These are phyloP conservation scores for Graphiopsis chlorocephala DNA, from an alignment of 2,329 filamentous ascomycete genomes.

Conservation along the genomic window DNA sequence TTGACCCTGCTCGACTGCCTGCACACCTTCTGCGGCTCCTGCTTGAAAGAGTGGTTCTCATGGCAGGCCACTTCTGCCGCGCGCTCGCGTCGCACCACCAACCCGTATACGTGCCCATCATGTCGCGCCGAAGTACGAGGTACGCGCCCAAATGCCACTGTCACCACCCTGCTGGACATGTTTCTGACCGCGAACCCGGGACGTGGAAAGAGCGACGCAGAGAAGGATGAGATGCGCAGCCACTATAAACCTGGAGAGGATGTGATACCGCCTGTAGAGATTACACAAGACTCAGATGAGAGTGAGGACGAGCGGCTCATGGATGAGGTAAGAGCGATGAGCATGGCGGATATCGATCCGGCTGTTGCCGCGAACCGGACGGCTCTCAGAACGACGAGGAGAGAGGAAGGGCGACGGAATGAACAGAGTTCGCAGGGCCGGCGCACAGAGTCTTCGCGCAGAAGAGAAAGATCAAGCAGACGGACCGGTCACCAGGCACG, in stretches of 20 bases:
- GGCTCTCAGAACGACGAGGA: conserved; percentile 16
- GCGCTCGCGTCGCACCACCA: conserved; percentile 43
- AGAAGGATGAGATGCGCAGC: conserved; percentile 71
- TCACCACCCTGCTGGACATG: conserved; percentile 87
- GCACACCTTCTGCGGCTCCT: conserved; percentile 86
- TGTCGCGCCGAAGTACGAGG: conserved; percentile 84
- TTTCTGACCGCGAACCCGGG: conserved; percentile 76
- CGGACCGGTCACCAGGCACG: conserved; percentile 20
- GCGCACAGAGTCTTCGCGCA: conserved; percentile 3
- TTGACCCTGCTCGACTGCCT: conserved; percentile 40
- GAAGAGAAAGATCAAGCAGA: conserved; percentile 19
- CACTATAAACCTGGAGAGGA: conserved; percentile 80
- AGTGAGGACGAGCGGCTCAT: conserved; percentile 66
- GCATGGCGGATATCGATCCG: conserved; percentile 62
- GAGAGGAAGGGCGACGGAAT: conserved; percentile 14
- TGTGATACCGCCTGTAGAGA: conserved; percentile 64
- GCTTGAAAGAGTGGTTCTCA: conserved; percentile 92
- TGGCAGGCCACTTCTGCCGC: conserved; percentile 67
- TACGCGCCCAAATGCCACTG: conserved; percentile 85
- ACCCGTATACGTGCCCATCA: conserved; percentile 82
- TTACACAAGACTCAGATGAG: conserved; percentile 52
- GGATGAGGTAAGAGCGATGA: conserved; percentile 69
- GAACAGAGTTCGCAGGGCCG: conserved; percentile 8
- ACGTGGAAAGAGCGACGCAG: conserved; percentile 64
- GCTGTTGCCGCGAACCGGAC: conserved; percentile 16